Base-by-base conservation (phyloP, 2,329 filamentous ascomycete species). In the Nemania abortiva region DNA sequence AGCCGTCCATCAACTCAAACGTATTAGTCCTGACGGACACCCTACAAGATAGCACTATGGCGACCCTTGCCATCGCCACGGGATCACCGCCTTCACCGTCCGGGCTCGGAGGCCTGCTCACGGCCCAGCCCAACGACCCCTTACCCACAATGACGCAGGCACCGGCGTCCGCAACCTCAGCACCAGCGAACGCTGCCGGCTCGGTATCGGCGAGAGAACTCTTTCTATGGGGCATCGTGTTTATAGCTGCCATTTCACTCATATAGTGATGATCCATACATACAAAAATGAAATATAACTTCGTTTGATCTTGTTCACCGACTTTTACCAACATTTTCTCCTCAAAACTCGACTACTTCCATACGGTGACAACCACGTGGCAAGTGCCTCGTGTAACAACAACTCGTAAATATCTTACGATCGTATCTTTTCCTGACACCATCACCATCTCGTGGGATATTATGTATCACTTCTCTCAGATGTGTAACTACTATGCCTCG, bases 41-140 rank as follows among this genome's bases (percentile, higher is more conserved):
- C 10, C 5, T 52, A 1, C 13, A 63, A 4, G 18, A 58, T 9
- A 72, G 45, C 58, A 63, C 57, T 1, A 29, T 61, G 2, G 34
- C 57, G 20, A 68, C 65, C 13, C 58, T 72, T 0, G 65, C 34
- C 2, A 57, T 66, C 5, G 70, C 57, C 1, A 68, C 65, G 0
- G 70, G 68, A 2, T 68, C 68, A 9, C 70, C 70, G 2, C 60
- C 69, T 10, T 27, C 60, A 2, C 67, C 34, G 3, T 68, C 67
- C 3, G 65, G 67, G 18, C 47, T 65, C 9, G 49, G 57, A 0
- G 50, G 27, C 20, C 11, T 70, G 20, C 49, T 64, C 6, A 66
- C 64, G 6, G 49, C 54, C 9, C 18, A 58, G 6, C 27, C 66
- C 1, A 49, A 13, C 15, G 22, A 13, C 18, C 57, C 61, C 7